Evolutionary conservation across 2,329 filamentous ascomycete species (phyloP).

Genomic region (Neonectria hederae): DNA sequence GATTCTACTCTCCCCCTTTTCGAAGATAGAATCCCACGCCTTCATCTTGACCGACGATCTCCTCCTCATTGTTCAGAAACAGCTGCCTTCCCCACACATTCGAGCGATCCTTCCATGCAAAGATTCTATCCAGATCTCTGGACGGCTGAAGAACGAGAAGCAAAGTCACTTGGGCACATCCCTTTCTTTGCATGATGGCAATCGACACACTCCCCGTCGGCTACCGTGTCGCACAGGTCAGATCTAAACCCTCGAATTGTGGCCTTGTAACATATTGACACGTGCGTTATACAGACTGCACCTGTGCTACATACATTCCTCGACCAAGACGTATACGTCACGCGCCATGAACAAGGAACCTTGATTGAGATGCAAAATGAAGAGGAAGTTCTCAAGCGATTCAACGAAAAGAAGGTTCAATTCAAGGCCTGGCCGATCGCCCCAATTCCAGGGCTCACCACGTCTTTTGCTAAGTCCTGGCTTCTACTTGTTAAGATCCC

Average conservation of each 20-base stretch:
- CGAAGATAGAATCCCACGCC: no score
- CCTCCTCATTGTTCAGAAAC: no score
- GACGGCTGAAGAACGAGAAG: not conserved
- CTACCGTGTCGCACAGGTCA: slow-evolving; percentile 8
- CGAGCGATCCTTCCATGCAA: not conserved
- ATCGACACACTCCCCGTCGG: not conserved
- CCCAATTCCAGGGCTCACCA: slow-evolving; percentile 42
- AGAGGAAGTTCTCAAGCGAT: slow-evolving; percentile 32
- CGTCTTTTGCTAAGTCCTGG: slow-evolving; percentile 46
- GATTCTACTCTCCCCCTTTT: no score
- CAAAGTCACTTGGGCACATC: not conserved
- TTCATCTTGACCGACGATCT: no score
- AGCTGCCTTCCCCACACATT: no score
- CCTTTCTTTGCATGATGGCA: slow-evolving; percentile 5
- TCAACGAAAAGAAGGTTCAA: slow-evolving; percentile 36
- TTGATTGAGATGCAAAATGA: slow-evolving; percentile 49
- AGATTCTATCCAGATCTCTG: not conserved
- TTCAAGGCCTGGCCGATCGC: slow-evolving; percentile 46
- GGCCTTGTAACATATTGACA: slow-evolving; percentile 19
- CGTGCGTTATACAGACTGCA: slow-evolving; percentile 8
- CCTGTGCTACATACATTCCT: slow-evolving; percentile 35
- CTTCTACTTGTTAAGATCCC: slow-evolving; percentile 44
- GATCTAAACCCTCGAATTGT: not conserved
- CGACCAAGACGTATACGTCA: slow-evolving; percentile 38
- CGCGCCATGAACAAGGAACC: slow-evolving; percentile 45